phyloP scores from a whole-genome alignment of 2,329 filamentous ascomycete genomes.

The Chaetomiaceae sp. region DNA sequence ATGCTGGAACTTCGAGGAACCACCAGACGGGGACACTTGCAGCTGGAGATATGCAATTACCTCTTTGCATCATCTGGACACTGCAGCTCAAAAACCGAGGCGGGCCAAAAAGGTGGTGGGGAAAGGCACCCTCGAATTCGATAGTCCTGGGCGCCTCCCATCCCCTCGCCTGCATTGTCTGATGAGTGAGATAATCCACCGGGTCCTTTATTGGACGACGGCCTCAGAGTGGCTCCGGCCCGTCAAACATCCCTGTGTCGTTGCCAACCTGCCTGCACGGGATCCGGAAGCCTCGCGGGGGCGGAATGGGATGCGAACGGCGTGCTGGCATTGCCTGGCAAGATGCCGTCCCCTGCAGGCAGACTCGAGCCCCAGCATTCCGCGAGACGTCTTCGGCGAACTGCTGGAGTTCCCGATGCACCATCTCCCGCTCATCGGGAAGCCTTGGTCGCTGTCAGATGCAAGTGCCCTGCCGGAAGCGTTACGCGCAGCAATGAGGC shows the following conservation, averaged over 20 bases:
- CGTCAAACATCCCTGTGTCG: slow-evolving; percentile 20
- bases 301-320: not conserved
- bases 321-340: slow-evolving; percentile 6
- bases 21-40: slow-evolving; percentile 16
- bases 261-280: slow-evolving; percentile 23
- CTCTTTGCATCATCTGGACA: too few relatives aligned
- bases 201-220: slow-evolving; percentile 22
- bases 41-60: not conserved
- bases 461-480: slow-evolving; percentile 29
- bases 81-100: slow-evolving; percentile 18
- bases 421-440: slow-evolving; percentile 10
- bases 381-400: slow-evolving; percentile 18
- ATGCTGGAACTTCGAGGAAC: slow-evolving; percentile 22
- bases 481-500: slow-evolving; percentile 25
- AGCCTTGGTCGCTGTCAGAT: slow-evolving; percentile 15
- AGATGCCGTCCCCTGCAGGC: slow-evolving; percentile 11
- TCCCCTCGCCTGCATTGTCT: slow-evolving; percentile 23
- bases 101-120: slow-evolving; percentile 9
- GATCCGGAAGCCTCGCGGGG: slow-evolving; percentile 11
- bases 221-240: slow-evolving; percentile 19
- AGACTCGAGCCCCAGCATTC: slow-evolving; percentile 14
- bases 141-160: slow-evolving; percentile 22
- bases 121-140: slow-evolving; percentile 17
- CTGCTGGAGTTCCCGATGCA: slow-evolving; percentile 21
- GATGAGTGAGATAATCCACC: slow-evolving; percentile 21